Base-by-base conservation (phyloP, 2,329 filamentous ascomycete species). In the Claviceps monticola region DNA sequence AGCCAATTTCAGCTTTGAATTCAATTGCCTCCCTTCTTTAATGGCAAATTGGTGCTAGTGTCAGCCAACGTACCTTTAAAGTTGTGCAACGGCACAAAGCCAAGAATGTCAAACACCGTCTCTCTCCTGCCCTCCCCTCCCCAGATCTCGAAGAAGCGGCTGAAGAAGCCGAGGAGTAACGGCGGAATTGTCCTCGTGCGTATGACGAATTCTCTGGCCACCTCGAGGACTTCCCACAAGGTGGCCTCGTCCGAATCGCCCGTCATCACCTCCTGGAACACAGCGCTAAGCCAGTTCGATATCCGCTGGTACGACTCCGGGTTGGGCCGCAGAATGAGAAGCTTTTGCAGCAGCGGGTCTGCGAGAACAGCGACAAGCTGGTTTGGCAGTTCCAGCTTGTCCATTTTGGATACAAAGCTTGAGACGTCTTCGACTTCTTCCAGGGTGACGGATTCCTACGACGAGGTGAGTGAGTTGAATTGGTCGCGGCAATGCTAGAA, bases 301-400 rank as follows among this genome's bases (percentile, higher is more conserved):
- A 81, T 71, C n/a, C 81, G 71, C 49, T 69, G 68, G 29, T 71
- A 66, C 13, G 72, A 72, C 48, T 74, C 70, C 16, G 70, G 67
- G 38, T 78, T 74, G 1, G 82, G 77, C 48, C 78, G 75, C 34
- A 86, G 68, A n/a, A 86, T 68, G 37, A 88, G 69, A 23, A 91
- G 72, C 61, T 91, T 93, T 63, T 91, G 87, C 1, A 91, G 75
- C 34, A 94, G 71, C 3, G 84, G 84, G 60, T 94, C 86, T 2
- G 78, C 79, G 14, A 94, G 70, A 4, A 86, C 80, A 5, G 88
- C 86, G 42, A 89, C 80, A 2, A 94, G 73, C 65, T 95, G 88
- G 56, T 86, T 89, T 0, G 88, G 88, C 42, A 89, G 70, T 64
- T 93, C 86, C 26, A 95, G 82, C 57, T 76, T 85, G 58, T 94